These are phyloP conservation scores for Sporothrix inflata DNA, from an alignment of 2,329 filamentous ascomycete species.

Conservation along the genomic window DNA sequence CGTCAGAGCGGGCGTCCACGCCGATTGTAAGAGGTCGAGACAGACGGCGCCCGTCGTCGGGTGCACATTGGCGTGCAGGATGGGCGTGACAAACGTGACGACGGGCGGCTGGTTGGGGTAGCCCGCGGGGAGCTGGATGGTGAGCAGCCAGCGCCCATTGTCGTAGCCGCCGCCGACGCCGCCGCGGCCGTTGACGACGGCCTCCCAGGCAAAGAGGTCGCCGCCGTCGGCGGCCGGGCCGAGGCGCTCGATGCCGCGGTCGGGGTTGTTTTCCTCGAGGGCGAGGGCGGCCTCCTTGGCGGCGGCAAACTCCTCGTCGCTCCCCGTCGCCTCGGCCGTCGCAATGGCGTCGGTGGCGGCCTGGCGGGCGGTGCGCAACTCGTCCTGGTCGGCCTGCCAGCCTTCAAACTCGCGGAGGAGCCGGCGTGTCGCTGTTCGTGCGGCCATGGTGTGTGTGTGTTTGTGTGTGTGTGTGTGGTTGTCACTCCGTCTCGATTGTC, in stretches of 20 bases:
- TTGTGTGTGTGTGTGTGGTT: background rate
- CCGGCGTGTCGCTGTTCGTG: conserved; percentile 57
- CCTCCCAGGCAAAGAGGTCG: conserved; percentile 62
- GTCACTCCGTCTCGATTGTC: background rate
- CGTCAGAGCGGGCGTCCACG: conserved; percentile 86
- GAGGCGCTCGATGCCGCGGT: conserved; percentile 59
- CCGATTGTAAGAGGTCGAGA: conserved; percentile 77
- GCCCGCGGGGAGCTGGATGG: conserved; percentile 71
- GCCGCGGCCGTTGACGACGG: conserved; percentile 62
- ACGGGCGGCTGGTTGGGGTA: conserved; percentile 81
- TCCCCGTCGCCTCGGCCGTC: conserved; percentile 1
- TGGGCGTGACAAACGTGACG: conserved; percentile 79
- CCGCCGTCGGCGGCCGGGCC: conserved; percentile 55
- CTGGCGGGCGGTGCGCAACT: conserved; percentile 30
- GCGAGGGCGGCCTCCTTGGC: background rate
- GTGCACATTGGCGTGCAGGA: conserved; percentile 81
- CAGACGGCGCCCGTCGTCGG: conserved; percentile 85
- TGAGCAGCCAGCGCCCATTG: conserved; percentile 79
- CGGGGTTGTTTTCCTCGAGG: conserved; percentile 29
- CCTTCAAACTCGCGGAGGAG: conserved; percentile 61
- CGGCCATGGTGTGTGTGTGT: conserved; percentile 35
- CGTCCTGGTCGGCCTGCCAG: conserved; percentile 54
- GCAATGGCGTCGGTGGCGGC: background rate
- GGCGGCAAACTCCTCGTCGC: background rate
- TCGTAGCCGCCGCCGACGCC: conserved; percentile 60